Base-by-base conservation (phyloP, 108 stramenopile species). In the Fragilaria crotonensis region DNA sequence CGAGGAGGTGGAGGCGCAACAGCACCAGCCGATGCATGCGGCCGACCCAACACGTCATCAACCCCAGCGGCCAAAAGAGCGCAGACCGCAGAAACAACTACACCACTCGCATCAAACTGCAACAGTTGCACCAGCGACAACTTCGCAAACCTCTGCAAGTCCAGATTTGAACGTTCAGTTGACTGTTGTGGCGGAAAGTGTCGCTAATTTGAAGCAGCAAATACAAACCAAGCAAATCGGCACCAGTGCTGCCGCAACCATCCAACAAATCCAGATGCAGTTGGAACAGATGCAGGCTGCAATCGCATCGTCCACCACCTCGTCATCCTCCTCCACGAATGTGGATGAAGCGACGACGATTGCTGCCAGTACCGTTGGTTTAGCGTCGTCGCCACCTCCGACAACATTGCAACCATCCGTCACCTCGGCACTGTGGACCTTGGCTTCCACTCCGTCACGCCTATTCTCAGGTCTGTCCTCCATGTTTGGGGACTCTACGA, bases 381-480 rank as follows among this genome's bases (percentile, higher is more conserved):
- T 11, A 9, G 50, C 9, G 18, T 9, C 11, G 21, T 18, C 19
- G 9, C 20, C 50, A 19, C 50, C 21, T 21, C 50, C 50, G 11
- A 11, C 19, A 1, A 11, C 20, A 5, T 56, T 69, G 60, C 33
- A 54, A 33, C 59, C 62, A 44, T 32, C 48, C 17, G 45, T 63
- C 36, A 62, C 59, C 22, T 67, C 72, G 0, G 21, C 72, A 27
- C 29, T 73, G 18, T 67, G 58, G 33, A 55, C 33, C 27, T 21
- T 73, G 53, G 60, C 64, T 7, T 41, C 33, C 20, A 50, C 65
- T 9, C 66, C 72, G 17, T 72, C 71, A 5, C 59, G 54, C 60
- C 54, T 20, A 30, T 25, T 32, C 59, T 72, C 45, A 65, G 54
- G 48, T 57, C 59, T 2, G 64, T 14, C 41, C n/a, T n/a, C n/a